A percentile compares a stretch with the other conserved stretches of the same genome.
Conservation (phyloP, 108 stramenopile genomes). For the Fragilariopsis cylindrus region DNA sequence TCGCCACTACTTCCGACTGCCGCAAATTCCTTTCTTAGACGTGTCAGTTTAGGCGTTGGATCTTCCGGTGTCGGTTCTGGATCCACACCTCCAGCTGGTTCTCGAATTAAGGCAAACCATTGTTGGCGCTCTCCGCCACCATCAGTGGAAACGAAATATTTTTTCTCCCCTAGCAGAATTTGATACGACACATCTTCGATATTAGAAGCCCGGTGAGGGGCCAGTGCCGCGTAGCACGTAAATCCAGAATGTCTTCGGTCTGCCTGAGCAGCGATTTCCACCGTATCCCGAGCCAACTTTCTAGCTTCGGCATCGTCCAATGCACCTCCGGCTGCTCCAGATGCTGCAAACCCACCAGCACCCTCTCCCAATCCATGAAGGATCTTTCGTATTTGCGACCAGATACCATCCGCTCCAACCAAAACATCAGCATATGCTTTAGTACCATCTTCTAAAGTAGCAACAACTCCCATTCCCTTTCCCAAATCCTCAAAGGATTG, state of each 20-base stretch:
- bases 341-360: conserved; percentile 86
- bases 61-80: conserved; percentile 82
- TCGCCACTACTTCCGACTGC: conserved; percentile 61
- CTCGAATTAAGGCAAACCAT: conserved; percentile 95
- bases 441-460: conserved; percentile 85
- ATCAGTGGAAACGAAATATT: conserved; percentile 97
- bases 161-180: conserved; percentile 85
- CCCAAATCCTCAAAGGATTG: conserved; percentile 75
- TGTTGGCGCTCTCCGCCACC: conserved; percentile 97
- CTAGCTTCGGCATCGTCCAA: conserved; percentile 84
- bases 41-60: conserved; percentile 82
- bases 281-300: conserved; percentile 75
- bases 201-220: conserved; percentile 80
- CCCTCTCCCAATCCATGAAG: conserved; percentile 82
- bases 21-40: conserved; percentile 85
- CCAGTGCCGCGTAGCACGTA: conserved; percentile 89
- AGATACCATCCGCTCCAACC: conserved; percentile 96
- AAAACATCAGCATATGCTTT: conserved; percentile 89
- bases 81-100: conserved; percentile 87
- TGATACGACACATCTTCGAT: conserved; percentile 93
- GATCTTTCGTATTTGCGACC: conserved; percentile 83
- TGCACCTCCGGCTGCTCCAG: conserved; percentile 89
- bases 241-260: conserved; percentile 86
- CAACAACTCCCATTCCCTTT: conserved; percentile 60
- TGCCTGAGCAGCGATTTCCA: conserved; percentile 71